These are phyloP conservation scores for Tolypocladium sp. DNA, from an alignment of 2,329 filamentous ascomycete species.

Conservation along the genomic window DNA sequence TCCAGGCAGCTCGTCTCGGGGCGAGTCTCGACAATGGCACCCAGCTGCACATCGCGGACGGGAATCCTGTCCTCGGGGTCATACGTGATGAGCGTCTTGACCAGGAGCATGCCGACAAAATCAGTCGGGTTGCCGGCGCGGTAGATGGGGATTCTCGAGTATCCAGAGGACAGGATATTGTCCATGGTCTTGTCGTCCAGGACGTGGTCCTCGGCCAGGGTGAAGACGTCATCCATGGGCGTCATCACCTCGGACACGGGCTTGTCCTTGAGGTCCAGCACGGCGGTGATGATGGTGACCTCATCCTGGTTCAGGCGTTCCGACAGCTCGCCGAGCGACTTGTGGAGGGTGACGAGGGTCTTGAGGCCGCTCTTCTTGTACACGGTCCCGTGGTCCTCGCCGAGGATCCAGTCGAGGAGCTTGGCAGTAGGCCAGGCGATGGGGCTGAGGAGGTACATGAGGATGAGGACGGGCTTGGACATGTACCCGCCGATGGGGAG, in stretches of 20 bases:
- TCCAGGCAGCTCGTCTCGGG: constrained; percentile 95
- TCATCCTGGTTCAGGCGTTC: constrained; percentile 95
- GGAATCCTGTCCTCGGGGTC: constrained; percentile 86
- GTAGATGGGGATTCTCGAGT: constrained; percentile 92
- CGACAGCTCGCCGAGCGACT: constrained; percentile 75
- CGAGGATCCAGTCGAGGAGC: constrained; percentile 84
- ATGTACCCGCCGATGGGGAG: constrained; percentile 92
- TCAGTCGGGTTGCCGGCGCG: constrained; percentile 74
- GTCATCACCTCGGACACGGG: constrained; percentile 95
- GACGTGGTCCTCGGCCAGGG: constrained; percentile 89
- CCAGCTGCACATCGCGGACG: constrained; percentile 84
- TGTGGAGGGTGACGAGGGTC: constrained; percentile 89
- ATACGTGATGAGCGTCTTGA: constrained; percentile 98
- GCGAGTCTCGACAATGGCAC: constrained; percentile 87
- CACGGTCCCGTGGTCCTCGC: constrained; percentile 88
- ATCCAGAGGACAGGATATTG: constrained; percentile 82
- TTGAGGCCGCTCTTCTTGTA: constrained; percentile 99
- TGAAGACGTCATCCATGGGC: constrained; percentile 94
- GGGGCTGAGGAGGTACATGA: constrained; percentile 90
- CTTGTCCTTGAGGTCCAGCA: constrained; percentile 93
- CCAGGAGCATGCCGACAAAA: constrained; percentile 94
- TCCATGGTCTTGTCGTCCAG: constrained; percentile 94
- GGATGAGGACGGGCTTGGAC: constrained; percentile 72
- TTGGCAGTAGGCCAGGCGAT: constrained; percentile 94
- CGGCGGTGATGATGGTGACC: constrained; percentile 96